Evolutionary conservation across 2,329 filamentous ascomycete species (phyloP), one percentile per base, ranked within the genome.

Genomic region (Coniochaeta sp.): DNA sequence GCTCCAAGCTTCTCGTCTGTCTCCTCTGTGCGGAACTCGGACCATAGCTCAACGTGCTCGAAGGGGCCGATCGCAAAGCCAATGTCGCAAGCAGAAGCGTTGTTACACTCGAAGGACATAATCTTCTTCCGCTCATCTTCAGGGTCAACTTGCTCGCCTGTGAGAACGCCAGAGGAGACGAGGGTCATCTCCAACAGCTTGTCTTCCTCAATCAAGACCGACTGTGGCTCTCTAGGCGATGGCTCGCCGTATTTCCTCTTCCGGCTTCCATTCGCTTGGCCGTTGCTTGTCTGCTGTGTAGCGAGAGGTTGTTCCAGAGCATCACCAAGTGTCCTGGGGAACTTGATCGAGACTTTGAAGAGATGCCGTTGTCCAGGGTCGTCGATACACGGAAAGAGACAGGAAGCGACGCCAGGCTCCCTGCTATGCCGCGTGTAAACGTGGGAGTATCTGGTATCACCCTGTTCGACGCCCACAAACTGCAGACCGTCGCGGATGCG

Each of bases 51-150:
- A 50, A 97, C 85, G 59, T 92, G 87, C 67, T 97, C 91, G 65
- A 99, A 99, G 0, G 95, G 94, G 0, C 95, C 94, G 52, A 97
- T 82, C 2, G 91, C 89, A 66, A 99, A 96, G 4, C 91, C 92
- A 57, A 99, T 85, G 65, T 97, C 92, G 56, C 91, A 87, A 1
- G 92, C 86, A 1, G 91, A 82, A 49, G 87, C 83, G 55, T 85
- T 83, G 54, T 81, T 79, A 48, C 88, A 86, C 51, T 84, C 82
- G 64, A 97, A 99, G 0, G 86, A 89, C 64, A 94, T 88, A 2
- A 89, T 91, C 69, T 95, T 96, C 65, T 90, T 91, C 22, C 82
- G 83, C 51, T 88, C 78, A 60, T 97, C 88, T 24, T 80, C 78
- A 12, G 85, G 81, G 60, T 96, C 88, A 28, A 86, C 75, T 35